Evolutionary conservation across 176 grass and related monocot species (phyloP), one percentile per base, ranked within the genome.

Genomic region (Oryza meyeriana): DNA sequence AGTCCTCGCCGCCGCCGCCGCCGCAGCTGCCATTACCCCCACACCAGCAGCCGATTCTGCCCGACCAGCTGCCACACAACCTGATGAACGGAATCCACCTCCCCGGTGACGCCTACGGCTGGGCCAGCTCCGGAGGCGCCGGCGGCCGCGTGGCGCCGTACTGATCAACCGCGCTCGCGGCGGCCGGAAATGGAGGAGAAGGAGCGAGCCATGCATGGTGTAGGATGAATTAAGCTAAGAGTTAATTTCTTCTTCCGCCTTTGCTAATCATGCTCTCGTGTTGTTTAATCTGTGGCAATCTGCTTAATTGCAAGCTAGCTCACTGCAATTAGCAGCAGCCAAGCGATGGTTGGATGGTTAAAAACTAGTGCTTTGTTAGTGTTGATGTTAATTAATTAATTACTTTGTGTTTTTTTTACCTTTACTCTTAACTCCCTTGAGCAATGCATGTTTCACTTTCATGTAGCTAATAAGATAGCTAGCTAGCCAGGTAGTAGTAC

Each of bases 61-160:
- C 34, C 8, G 72, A 89, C 74, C 79, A 92, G 41, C 75, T 95
- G 52, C 85, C 89, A 8, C 91, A 87, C 74, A 73, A 88, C 76
- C 85, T 94, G 57, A 48, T 97, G 33, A 94, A 92, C 65, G 90
- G 90, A 52, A 83, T 97, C 52, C 91, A 89, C 74, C 84, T 92
- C 63, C 85, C 85, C 65, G 72, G 65, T 39, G 89, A 97, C 25
- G 71, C 80, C 63, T 93, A 93, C 79, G 86, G 74, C 2, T 92
- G 91, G 87, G 39, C 69, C 45, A 33, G 67, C 79, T 35, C 58
- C 16, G 77, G 68, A 65, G 71, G 89, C 42, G 59, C 81, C 41
- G 64, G 86, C 18, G 66, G 87, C 72, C 77, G 87, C 63, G 82
- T 72, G 47, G 31, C 87, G 26, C 88, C 77, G 18, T 93, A 88